These are phyloP conservation scores for Fraxinus angustifolia DNA, from an alignment of 305 asterid genomes.

Conservation along the genomic window DNA sequence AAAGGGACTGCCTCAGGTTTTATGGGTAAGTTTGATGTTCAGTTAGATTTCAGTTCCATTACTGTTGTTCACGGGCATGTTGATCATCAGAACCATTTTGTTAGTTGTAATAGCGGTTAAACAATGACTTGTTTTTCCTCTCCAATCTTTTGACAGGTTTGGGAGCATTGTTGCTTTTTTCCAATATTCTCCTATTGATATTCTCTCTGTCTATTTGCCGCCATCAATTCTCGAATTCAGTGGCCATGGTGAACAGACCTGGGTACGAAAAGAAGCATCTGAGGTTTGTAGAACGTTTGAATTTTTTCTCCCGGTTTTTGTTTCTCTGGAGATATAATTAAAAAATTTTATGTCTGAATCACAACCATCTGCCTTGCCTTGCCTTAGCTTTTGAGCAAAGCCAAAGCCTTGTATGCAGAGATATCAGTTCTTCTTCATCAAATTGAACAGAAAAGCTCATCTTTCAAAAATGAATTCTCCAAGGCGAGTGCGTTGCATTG, in stretches of 20 bases:
- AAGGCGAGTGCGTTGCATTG: slow-evolving; percentile 48
- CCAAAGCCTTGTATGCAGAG: slow-evolving; percentile 57
- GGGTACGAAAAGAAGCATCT: slow-evolving; percentile 65
- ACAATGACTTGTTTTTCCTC: not conserved
- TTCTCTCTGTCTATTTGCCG: slow-evolving; percentile 78
- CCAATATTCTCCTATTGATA: slow-evolving; percentile 77
- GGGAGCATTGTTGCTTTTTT: slow-evolving; percentile 88
- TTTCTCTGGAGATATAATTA: not conserved
- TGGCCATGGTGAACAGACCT: slow-evolving; percentile 54
- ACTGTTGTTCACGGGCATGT: not conserved
- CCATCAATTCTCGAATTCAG: slow-evolving; percentile 73
- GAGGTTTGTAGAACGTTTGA: slow-evolving; percentile 48
- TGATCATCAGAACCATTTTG: not conserved
- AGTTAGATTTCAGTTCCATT: not conserved
- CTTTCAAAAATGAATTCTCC: slow-evolving; percentile 44
- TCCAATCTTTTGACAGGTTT: slow-evolving; percentile 43
- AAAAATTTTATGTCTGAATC: not conserved
- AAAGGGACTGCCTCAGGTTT: slow-evolving; percentile 91
- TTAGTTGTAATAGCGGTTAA: not conserved
- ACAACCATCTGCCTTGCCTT: slow-evolving; percentile 23
- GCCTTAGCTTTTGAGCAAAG: slow-evolving; percentile 59
- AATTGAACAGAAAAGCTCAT: slow-evolving; percentile 43
- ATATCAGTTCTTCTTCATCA: slow-evolving; percentile 54
- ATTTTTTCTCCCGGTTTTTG: not conserved
- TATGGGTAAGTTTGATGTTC: slow-evolving; percentile 60